Base-by-base conservation (phyloP, 2,329 filamentous ascomycete species). In the Monosporascus sp. region DNA sequence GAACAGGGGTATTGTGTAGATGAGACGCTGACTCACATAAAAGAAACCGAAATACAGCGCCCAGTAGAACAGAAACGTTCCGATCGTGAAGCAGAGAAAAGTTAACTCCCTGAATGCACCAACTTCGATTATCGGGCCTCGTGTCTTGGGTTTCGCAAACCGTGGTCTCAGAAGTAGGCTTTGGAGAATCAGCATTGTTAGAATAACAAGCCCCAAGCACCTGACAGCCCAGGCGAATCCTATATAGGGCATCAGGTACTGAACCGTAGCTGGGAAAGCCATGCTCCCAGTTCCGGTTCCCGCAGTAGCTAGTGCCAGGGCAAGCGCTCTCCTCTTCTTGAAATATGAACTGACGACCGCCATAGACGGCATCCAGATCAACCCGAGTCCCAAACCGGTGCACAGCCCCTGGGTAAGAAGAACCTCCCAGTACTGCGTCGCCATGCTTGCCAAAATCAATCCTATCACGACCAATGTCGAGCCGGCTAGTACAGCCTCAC, bases 191-290 rank as follows among this genome's bases (percentile, higher is more conserved):
- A 75, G 62, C 11, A 71, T 73, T 8, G 70, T 74, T 7, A 87
- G 60, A 31, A 81, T 80, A 46, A 87, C 75, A 54, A 89, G 82
- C 0, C 78, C 83, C 25, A 83, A 71, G 3, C 79, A 77, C 2
- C 85, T 74, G 27, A 86, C 77, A 0, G 86, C 83, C 83, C 85
- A 88, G 2, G 76, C 74, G 61, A 87, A 88, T 0, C 86, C 86
- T 17, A 88, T 68, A 27, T 70, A 72, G 0, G 83, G 83, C 3
- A 87, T 74, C 7, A 88, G 69, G 50, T 83, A 78, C 62, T 78
- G 74, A 5, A 81, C 72, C 2, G 80, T 73, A 1, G 79, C 76
- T 0, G 86, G 85, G 62, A 86, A 88, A 7, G 88, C 72, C 3
- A 88, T 70, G 2, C 84, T 83, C 1, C 86, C 86, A 0, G 79